Conservation (phyloP, 177 flowering plant genomes). For the Vitis hybrid region DNA sequence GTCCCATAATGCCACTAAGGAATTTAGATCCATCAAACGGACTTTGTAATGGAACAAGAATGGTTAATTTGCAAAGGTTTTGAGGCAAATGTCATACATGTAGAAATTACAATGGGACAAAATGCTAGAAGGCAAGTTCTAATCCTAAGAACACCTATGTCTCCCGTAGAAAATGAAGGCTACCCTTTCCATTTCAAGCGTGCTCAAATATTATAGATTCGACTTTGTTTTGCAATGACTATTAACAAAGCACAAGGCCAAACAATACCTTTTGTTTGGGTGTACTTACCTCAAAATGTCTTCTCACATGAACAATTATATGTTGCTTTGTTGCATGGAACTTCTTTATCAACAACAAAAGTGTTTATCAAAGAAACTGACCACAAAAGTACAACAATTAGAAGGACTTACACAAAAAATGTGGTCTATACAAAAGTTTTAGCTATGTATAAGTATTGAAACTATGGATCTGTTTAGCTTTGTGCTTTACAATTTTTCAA, state of each 20-base stretch:
- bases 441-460: too few relatives aligned
- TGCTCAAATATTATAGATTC: background rate
- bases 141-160: background rate
- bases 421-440: too few relatives aligned
- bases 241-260: slow-evolving; percentile 3
- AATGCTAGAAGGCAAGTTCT: background rate
- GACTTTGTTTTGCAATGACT: background rate
- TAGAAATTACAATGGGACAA: background rate
- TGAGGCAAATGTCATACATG: too few relatives aligned
- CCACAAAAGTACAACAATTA: too few relatives aligned
- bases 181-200: background rate
- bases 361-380: too few relatives aligned
- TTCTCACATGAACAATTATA: too few relatives aligned
- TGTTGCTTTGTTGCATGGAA: too few relatives aligned
- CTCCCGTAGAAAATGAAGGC: background rate
- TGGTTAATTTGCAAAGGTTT: background rate
- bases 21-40: background rate
- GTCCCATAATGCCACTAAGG: background rate
- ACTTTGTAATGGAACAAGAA: background rate
- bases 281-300: too few relatives aligned
- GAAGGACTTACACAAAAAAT: too few relatives aligned
- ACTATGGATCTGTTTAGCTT: too few relatives aligned
- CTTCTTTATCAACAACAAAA: too few relatives aligned
- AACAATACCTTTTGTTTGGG: background rate
- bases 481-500: too few relatives aligned